Evolutionary conservation across 2,329 filamentous ascomycete genomes (phyloP).

Genomic region (Alternaria brassicae): DNA sequence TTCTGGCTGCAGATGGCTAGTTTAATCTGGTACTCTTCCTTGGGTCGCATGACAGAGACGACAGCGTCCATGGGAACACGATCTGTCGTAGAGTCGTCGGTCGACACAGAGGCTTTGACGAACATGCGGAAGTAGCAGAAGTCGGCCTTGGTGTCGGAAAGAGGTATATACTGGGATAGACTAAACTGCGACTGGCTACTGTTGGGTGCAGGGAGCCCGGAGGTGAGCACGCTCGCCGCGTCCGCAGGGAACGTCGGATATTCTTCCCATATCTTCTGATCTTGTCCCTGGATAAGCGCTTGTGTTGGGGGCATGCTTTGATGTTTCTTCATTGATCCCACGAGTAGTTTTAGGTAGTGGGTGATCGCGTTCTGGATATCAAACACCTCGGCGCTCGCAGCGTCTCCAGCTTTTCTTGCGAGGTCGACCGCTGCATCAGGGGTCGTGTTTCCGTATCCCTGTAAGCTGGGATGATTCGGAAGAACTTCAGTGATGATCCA

Average conservation of each 20-base stretch:
- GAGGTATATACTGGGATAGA: conserved; percentile 73
- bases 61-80: conserved; percentile 75
- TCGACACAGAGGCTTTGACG: conserved; percentile 76
- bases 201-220: conserved; percentile 43
- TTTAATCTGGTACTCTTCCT: conserved; percentile 72
- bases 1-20: conserved; percentile 82
- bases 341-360: conserved; percentile 73
- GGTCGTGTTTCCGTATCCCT: conserved; percentile 32
- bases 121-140: conserved; percentile 84
- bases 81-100: conserved; percentile 70
- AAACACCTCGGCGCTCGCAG: conserved; percentile 55
- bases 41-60: conserved; percentile 75
- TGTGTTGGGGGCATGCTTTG: conserved; percentile 71
- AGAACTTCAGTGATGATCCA: conserved; percentile 70
- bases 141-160: conserved; percentile 74
- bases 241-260: conserved; percentile 78
- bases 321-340: conserved; percentile 85
- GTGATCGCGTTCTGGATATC: conserved; percentile 63
- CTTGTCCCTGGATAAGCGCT: conserved; percentile 76
- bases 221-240: conserved; percentile 69
- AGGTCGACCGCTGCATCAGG: conserved; percentile 47
- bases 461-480: conserved; percentile 42
- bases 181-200: conserved; percentile 56
- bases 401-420: conserved; percentile 54
- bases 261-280: conserved; percentile 81